phyloP scores from a whole-genome alignment of 2,329 filamentous ascomycete species.

The Pestalotiopsis sp. region DNA sequence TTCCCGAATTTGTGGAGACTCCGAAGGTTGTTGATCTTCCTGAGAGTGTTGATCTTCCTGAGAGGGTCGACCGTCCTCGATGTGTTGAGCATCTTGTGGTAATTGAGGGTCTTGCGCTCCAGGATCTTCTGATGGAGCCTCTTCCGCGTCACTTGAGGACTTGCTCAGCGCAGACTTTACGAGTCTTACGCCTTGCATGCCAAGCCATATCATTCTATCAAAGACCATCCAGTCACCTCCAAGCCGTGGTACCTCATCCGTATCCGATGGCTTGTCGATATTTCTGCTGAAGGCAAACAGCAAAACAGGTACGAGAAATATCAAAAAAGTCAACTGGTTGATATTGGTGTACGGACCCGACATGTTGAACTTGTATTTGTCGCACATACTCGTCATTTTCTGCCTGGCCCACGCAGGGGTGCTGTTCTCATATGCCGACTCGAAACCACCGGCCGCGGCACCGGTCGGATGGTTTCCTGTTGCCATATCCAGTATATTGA shows the following conservation, averaged over 20 bases:
- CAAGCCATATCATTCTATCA: neutral
- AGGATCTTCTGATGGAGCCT: too few relatives aligned
- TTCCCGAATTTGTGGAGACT: too few relatives aligned
- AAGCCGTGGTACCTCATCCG: neutral
- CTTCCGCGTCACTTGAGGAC: too few relatives aligned
- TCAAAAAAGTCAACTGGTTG: neutral
- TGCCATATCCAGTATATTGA: conserved; percentile 2
- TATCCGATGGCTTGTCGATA: neutral
- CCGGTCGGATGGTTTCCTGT: neutral
- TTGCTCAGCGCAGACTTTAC: too few relatives aligned
- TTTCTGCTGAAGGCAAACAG: neutral
- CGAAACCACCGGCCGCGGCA: neutral
- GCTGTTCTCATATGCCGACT: neutral
- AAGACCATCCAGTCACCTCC: neutral
- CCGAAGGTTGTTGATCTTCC: too few relatives aligned
- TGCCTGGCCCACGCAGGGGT: neutral
- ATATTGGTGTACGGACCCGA: neutral
- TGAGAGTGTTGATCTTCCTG: too few relatives aligned
- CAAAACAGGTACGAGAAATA: neutral
- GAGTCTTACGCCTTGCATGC: too few relatives aligned
- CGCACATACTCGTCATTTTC: neutral
- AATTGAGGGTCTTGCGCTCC: too few relatives aligned
- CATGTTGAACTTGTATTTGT: neutral
- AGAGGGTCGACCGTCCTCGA: too few relatives aligned
- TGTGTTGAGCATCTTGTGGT: too few relatives aligned